Conservation (phyloP, 2,329 filamentous ascomycete genomes). For the Fusarium oligoseptatum region DNA sequence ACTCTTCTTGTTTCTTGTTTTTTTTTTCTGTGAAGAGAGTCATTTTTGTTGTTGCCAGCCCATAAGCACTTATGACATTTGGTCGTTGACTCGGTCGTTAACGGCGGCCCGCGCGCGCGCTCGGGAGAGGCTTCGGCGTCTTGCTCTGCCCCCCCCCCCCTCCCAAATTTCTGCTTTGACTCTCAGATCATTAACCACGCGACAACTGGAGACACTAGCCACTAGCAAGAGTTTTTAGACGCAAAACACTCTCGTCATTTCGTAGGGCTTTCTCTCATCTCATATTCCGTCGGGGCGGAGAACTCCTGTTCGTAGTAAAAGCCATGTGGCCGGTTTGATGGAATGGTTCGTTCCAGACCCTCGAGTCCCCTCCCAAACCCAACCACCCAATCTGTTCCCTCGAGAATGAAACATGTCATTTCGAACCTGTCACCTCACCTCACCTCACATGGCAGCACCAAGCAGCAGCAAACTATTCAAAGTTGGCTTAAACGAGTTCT, state of each 20-base stretch:
- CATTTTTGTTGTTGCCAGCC: background rate
- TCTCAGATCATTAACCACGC: slow-evolving; percentile 14
- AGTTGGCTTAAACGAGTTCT: slow-evolving; percentile 41
- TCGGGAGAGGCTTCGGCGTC: slow-evolving; percentile 11
- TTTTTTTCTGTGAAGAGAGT: background rate
- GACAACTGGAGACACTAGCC: slow-evolving; percentile 14
- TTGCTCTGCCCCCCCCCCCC: background rate
- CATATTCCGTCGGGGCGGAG: background rate
- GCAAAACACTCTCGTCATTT: background rate
- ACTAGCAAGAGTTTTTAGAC: background rate
- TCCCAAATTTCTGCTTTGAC: background rate
- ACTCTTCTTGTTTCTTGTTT: background rate
- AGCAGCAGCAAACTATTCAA: background rate
- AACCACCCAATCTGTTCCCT: background rate
- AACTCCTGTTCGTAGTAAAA: background rate
- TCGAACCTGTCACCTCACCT: slow-evolving; percentile 8
- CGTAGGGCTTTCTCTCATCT: background rate
- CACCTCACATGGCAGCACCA: background rate
- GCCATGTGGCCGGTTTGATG: slow-evolving; percentile 13
- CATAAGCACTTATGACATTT: slow-evolving; percentile 1
- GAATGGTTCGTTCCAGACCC: slow-evolving; percentile 15
- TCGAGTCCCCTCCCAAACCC: background rate
- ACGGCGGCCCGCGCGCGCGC: slow-evolving; percentile 6
- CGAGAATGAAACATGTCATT: slow-evolving; percentile 2
- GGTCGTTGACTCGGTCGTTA: background rate